Conservation (phyloP, 2,329 filamentous ascomycete genomes). For the Metarhizium brunneum region DNA sequence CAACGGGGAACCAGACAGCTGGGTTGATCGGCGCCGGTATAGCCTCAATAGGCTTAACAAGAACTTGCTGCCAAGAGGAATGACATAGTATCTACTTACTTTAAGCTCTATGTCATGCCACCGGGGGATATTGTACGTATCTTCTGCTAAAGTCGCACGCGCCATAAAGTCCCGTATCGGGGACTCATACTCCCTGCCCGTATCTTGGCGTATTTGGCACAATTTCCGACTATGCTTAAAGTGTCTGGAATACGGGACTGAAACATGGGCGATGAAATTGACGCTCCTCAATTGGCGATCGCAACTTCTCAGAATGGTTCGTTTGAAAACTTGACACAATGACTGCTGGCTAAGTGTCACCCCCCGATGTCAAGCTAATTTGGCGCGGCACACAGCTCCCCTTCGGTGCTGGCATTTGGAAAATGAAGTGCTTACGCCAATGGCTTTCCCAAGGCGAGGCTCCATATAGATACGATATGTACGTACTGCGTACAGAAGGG, state of each 20-base stretch:
- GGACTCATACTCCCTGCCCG: too few relatives aligned
- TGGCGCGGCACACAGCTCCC: neutral
- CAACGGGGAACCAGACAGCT: constrained; percentile 1
- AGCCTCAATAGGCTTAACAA: constrained; percentile 3
- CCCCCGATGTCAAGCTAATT: neutral
- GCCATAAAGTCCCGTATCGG: neutral
- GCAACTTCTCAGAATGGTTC: too few relatives aligned
- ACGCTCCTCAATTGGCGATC: too few relatives aligned
- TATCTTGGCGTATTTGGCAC: neutral
- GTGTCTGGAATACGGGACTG: too few relatives aligned
- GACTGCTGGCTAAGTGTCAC: neutral
- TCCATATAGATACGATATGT: neutral
- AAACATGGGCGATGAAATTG: too few relatives aligned
- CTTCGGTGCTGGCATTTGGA: neutral
- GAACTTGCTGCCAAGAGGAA: neutral
- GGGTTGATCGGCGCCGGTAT: constrained; percentile 9
- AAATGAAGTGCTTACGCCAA: too few relatives aligned
- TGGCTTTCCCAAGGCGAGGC: neutral
- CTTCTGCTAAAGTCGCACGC: too few relatives aligned
- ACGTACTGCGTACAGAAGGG: neutral
- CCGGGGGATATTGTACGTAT: too few relatives aligned
- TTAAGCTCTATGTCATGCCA: neutral
- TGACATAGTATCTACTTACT: neutral
- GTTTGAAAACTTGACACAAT: too few relatives aligned
- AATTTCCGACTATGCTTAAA: too few relatives aligned